Conservation (phyloP, 2,329 filamentous ascomycete genomes). For the Colletotrichum sidae region DNA sequence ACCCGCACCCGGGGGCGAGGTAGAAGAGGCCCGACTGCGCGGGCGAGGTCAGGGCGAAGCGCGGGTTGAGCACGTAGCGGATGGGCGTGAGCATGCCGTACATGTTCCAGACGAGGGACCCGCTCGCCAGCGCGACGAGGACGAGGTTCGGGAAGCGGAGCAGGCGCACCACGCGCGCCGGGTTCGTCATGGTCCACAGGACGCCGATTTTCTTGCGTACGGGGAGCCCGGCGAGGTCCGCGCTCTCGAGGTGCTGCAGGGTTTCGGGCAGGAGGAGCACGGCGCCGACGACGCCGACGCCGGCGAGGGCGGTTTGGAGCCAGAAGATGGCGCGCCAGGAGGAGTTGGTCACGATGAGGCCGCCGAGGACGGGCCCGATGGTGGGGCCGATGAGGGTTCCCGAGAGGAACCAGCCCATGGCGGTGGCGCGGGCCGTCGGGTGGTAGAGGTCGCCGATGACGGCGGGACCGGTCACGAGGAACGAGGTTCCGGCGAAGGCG, state of each 20-base stretch:
- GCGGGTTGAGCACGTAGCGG: slow-evolving; percentile 77
- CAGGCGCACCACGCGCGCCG: slow-evolving; percentile 70
- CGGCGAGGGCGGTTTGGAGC: slow-evolving; percentile 74
- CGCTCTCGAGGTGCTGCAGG: slow-evolving; percentile 70
- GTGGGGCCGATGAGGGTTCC: slow-evolving; percentile 76
- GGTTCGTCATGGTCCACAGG: slow-evolving; percentile 67
- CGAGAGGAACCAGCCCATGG: slow-evolving; percentile 73
- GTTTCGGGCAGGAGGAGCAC: slow-evolving; percentile 76
- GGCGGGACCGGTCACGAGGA: slow-evolving; percentile 74
- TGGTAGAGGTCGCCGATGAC: slow-evolving; percentile 70
- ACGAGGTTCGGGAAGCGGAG: slow-evolving; percentile 76
- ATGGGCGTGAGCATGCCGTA: slow-evolving; percentile 77
- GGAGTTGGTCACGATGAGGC: slow-evolving; percentile 76
- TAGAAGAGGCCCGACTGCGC: slow-evolving; percentile 77
- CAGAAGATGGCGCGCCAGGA: slow-evolving; percentile 79
- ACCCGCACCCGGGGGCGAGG: slow-evolving; percentile 75
- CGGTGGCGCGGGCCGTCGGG: slow-evolving; percentile 72
- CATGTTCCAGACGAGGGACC: slow-evolving; percentile 77
- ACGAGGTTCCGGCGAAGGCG: slow-evolving; percentile 77
- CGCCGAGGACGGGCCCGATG: slow-evolving; percentile 73
- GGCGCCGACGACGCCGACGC: slow-evolving; percentile 63
- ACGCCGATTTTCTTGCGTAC: slow-evolving; percentile 53
- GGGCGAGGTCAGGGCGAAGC: slow-evolving; percentile 72
- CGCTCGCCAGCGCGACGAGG: slow-evolving; percentile 67
- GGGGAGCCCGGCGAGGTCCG: slow-evolving; percentile 68